phyloP scores from a whole-genome alignment of 176 grass and related monocot genomes.

The Carex cristatella region DNA sequence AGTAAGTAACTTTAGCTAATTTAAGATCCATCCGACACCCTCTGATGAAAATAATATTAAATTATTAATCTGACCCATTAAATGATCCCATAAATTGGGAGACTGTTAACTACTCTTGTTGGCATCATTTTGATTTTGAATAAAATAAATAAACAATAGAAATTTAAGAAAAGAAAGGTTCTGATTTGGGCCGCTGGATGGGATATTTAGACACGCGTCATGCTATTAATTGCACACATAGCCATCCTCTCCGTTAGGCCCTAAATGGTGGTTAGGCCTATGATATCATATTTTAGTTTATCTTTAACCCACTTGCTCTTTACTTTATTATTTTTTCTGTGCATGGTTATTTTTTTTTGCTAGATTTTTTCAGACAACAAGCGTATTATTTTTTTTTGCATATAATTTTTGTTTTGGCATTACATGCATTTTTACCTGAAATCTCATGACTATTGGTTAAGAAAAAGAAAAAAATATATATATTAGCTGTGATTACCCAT shows the following conservation, averaged over 20 bases:
- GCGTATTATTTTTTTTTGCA: neutral
- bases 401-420: no score
- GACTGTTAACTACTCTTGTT: neutral
- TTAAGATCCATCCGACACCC: neutral
- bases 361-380: neutral
- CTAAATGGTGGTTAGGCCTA: neutral
- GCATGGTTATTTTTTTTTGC: neutral
- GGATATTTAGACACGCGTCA: neutral
- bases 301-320: neutral
- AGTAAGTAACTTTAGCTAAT: neutral
- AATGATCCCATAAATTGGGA: neutral
- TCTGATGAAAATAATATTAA: neutral
- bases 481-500: neutral
- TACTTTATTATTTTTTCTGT: neutral
- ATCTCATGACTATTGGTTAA: neutral
- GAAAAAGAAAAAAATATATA: neutral
- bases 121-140: neutral
- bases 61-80: neutral
- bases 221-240: neutral
- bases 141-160: neutral
- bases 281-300: neutral
- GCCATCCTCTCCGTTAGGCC: neutral
- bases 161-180: neutral
- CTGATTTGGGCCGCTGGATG: slow-evolving; percentile 4
- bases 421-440: neutral